These are phyloP conservation scores for Hippophae rhamnoides DNA, from an alignment of 306 rosid species.

Conservation along the genomic window DNA sequence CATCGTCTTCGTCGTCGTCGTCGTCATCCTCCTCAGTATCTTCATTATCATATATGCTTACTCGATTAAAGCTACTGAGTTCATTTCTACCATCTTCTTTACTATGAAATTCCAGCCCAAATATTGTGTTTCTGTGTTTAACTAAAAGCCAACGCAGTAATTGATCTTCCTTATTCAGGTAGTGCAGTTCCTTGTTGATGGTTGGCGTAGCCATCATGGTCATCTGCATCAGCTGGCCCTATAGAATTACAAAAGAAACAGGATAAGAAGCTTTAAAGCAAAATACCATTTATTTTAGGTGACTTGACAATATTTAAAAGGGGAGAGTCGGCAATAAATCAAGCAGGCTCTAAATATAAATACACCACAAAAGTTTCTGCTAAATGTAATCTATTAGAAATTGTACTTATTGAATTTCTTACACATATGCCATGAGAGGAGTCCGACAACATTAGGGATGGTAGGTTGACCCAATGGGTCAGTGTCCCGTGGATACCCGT, in stretches of 20 bases:
- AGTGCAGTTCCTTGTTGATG: slow-evolving; percentile 85
- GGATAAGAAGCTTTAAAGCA: background rate
- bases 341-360: too few species aligned
- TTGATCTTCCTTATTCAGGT: slow-evolving; percentile 87
- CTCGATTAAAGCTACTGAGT: slow-evolving; percentile 11
- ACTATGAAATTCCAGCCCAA: slow-evolving; percentile 33
- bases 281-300: background rate
- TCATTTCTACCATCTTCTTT: slow-evolving; percentile 36
- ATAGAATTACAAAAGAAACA: slow-evolving; percentile 11
- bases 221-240: slow-evolving; percentile 90
- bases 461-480: too few species aligned
- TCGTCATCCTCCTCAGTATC: slow-evolving; percentile 11
- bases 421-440: too few species aligned
- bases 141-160: slow-evolving; percentile 77
- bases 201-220: slow-evolving; percentile 90
- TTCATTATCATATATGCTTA: slow-evolving; percentile 6
- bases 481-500: too few species aligned
- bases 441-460: too few species aligned
- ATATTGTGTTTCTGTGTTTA: slow-evolving; percentile 46
- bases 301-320: too few species aligned
- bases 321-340: too few species aligned
- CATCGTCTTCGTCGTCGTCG: slow-evolving; percentile 9
- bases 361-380: too few species aligned
- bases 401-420: too few species aligned
- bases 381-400: too few species aligned